Conservation (phyloP, 495 filamentous ascomycete species). For the Penicillium cataractarum region DNA sequence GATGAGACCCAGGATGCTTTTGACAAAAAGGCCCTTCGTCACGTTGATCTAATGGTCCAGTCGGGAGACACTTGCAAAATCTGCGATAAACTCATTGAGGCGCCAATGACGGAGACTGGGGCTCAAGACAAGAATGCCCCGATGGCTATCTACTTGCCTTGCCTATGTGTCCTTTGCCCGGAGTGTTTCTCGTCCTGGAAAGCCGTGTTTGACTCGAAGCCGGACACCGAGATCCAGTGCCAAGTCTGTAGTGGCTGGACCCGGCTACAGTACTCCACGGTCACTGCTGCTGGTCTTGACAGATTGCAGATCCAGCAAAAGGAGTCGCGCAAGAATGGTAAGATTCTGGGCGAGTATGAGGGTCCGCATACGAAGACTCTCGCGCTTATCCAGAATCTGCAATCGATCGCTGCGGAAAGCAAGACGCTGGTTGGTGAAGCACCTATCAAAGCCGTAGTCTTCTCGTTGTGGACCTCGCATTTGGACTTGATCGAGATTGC, state of each 20-base stretch:
- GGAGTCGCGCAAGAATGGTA: conserved; percentile 56
- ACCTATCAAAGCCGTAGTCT: conserved; percentile 88
- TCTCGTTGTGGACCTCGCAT: conserved; percentile 92
- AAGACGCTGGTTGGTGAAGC: conserved; percentile 56
- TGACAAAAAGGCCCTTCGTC: conserved; percentile 75
- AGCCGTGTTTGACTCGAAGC: conserved; percentile 27
- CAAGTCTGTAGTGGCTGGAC: conserved; percentile 66
- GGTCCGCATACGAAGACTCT: conserved; percentile 91
- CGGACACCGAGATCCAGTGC: conserved; percentile 52
- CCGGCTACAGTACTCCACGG: conserved; percentile 60
- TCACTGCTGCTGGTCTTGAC: conserved; percentile 67
- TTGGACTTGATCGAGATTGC: conserved; percentile 92
- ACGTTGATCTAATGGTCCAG: conserved; percentile 79
- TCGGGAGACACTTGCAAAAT: conserved; percentile 68
- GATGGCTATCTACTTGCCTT: conserved; percentile 79
- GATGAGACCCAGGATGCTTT: conserved; percentile 57
- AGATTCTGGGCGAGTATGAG: conserved; percentile 69
- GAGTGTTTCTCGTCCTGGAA: conserved; percentile 61
- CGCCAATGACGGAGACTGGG: conserved; percentile 45
- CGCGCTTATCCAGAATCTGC: conserved; percentile 71
- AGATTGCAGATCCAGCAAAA: conserved; percentile 45
- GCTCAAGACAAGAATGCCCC: conserved; percentile 59
- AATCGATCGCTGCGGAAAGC: conserved; percentile 62
- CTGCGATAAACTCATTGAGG: conserved; percentile 67
- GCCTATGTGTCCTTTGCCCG: conserved; percentile 80